Evolutionary conservation across 2,329 filamentous ascomycete species (phyloP).

Genomic region (Pseudohalonectria lignicola): DNA sequence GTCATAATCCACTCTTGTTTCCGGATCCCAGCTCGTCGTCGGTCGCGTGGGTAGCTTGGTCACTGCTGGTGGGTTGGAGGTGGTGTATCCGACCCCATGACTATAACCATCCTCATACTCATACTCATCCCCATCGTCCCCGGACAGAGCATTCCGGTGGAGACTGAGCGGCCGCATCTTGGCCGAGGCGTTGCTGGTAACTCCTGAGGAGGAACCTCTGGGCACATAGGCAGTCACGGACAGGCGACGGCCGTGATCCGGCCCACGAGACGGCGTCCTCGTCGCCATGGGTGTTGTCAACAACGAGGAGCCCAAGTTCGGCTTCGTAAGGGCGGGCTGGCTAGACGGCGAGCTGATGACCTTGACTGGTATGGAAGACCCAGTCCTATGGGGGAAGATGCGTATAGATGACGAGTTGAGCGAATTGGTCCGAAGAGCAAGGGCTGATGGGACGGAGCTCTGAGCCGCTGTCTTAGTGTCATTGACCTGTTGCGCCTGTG

Average conservation of each 20-base stretch:
- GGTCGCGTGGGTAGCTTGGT: background rate
- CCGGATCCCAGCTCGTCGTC: background rate
- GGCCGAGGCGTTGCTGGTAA: background rate
- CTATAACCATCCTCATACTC: too few species aligned
- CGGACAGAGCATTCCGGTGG: background rate
- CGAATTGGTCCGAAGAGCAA: constrained; percentile 8
- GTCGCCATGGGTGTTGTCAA: too few species aligned
- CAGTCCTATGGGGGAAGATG: constrained; percentile 6
- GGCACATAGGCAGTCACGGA: constrained; percentile 7
- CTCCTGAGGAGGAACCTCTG: background rate
- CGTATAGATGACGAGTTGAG: constrained; percentile 9
- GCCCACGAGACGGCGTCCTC: too few species aligned
- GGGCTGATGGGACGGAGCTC: too few species aligned
- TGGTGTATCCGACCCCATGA: too few species aligned
- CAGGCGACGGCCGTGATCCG: too few species aligned
- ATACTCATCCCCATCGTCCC: background rate
- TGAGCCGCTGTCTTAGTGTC: background rate
- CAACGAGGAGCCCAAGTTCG: too few species aligned
- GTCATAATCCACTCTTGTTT: background rate
- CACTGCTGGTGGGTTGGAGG: too few species aligned
- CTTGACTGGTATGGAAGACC: too few species aligned
- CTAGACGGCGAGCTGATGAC: too few species aligned
- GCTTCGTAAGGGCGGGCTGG: too few species aligned
- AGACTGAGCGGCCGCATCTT: background rate
- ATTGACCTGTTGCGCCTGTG: background rate